Evolutionary conservation across 768 basidiomycete genomes (phyloP), one percentile per base, ranked within the genome.

Genomic region (Amanita molliuscula): DNA sequence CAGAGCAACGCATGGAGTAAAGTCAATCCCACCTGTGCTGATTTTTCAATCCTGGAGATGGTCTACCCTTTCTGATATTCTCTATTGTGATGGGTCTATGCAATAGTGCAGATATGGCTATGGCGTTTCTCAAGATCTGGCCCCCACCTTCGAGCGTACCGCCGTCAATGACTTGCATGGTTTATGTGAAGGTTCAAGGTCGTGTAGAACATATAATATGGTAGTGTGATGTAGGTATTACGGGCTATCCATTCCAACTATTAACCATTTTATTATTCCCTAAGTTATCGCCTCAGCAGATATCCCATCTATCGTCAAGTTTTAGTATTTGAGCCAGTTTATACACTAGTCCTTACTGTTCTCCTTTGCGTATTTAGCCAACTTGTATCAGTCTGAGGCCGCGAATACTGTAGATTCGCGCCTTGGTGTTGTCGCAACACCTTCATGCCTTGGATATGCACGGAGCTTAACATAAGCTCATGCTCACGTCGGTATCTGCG

Each of bases 331-430:
- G n/a, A 38, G 36, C 18, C 44, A 5, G 41, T 23, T 8, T 45
- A 28, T 11, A 23, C 26, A 29, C 37, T 16, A 6, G 23, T 28
- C 9, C 68, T 48, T 51, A 74, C 75, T 43, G 62, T 58, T 69
- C 76, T 72, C 51, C 88, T 74, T 59, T 88, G 81, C 48, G 78
- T 73, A 25, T 76, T 77, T 9, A 90, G 66, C 83, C 87, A 93
- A 52, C 82, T 80, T 4, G 70, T 73, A 18, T 84, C 78, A 38
- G 76, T 72, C 38, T 18, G 38, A 33, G 70, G 65, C 47, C 68
- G 68, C 37, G 57, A 60, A 55, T 66, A 71, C 56, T 72, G 72
- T 49, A 64, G 66, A 26, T 69, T 65, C 50, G 69, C 69, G 20
- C 73, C 70, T 8, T 89, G 65, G 57, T 86, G 84, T 36, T 76